phyloP scores from a whole-genome alignment of 192 early-diverging fungal species.

The Backusella tuberculispora region DNA sequence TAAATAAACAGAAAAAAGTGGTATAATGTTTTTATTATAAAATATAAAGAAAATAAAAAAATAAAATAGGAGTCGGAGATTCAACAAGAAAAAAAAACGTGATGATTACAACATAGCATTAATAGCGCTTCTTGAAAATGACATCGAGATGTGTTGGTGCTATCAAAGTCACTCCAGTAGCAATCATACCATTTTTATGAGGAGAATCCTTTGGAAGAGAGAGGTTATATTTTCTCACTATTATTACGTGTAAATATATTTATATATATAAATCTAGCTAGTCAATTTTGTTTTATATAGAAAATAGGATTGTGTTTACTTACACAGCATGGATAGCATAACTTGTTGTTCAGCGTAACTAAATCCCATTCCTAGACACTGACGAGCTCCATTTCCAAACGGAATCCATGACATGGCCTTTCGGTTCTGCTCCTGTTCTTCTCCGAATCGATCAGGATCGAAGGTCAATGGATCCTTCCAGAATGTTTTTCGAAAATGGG shows the following conservation, averaged over 20 bases:
- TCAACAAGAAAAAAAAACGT: no score
- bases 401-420: constrained; percentile 48
- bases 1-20: no score
- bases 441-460: constrained; percentile 53
- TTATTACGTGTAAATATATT: background rate
- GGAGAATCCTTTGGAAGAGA: constrained; percentile 25
- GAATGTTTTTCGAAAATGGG: constrained; percentile 20
- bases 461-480: constrained; percentile 53
- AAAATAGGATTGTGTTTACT: background rate
- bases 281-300: no score
- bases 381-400: constrained; percentile 61
- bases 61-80: no score
- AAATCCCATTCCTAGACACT: constrained; percentile 70
- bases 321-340: constrained; percentile 55
- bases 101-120: background rate
- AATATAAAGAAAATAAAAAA: no score
- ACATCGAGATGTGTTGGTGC: background rate
- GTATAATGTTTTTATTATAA: no score
- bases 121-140: constrained; percentile 26
- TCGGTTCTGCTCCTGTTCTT: background rate
- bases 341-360: constrained; percentile 63
- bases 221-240: constrained; percentile 32
- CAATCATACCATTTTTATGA: constrained; percentile 6
- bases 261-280: background rate
- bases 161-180: constrained; percentile 21